Conservation (phyloP, 305 asterid genomes). For the Fraxinus floribunda region DNA sequence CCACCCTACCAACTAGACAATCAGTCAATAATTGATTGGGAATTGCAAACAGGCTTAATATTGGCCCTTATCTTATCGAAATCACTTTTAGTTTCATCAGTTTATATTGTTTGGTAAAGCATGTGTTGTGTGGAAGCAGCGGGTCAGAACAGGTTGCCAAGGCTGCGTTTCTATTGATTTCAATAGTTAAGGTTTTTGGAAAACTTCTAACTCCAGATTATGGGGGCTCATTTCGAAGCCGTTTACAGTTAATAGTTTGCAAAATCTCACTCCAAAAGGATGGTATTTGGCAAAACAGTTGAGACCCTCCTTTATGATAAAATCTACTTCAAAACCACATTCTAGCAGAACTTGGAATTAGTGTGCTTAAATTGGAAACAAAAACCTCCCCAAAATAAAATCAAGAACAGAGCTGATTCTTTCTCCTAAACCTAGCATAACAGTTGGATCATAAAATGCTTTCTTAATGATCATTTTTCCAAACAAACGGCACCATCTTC, state of each 20-base stretch:
- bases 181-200: neutral
- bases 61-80: neutral
- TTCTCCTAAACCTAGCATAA: neutral
- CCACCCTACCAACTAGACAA: constrained; percentile 1
- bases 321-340: neutral
- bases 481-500: neutral
- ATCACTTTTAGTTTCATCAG: neutral
- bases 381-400: neutral
- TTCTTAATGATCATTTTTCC: neutral
- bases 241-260: neutral
- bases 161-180: neutral
- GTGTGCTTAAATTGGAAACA: neutral
- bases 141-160: neutral
- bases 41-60: neutral
- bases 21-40: neutral
- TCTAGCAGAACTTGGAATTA: neutral
- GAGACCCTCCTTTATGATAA: neutral
- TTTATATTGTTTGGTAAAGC: neutral
- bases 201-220: neutral
- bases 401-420: neutral
- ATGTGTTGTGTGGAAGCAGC: neutral
- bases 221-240: neutral
- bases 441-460: neutral
- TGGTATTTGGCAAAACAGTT: neutral
- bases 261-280: neutral